Percentiles rank a stretch among this genome's conserved stretches.
Conservation (phyloP, 2,329 filamentous ascomycete genomes). For the Ilyonectria robusta region DNA sequence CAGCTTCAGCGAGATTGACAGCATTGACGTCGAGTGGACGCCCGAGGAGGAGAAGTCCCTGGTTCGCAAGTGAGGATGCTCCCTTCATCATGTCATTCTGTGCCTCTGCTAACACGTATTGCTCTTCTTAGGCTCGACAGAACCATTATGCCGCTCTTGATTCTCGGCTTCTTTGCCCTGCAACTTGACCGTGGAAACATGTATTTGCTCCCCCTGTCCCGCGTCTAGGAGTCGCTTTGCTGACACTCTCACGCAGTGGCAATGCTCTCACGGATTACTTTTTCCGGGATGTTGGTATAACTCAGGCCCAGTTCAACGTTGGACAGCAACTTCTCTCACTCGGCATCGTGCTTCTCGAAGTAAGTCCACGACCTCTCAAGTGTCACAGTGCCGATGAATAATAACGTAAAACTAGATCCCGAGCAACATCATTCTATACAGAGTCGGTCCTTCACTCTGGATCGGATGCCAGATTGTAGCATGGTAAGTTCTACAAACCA, state of each 20-base stretch:
- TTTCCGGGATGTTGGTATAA: conserved; percentile 61
- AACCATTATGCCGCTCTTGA: conserved; percentile 61
- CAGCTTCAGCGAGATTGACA: conserved; percentile 33
- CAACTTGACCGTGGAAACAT: conserved; percentile 57
- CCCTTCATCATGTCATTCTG: background rate
- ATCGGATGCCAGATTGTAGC: conserved; percentile 52
- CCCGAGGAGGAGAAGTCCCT: conserved; percentile 47
- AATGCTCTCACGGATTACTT: conserved; percentile 63
- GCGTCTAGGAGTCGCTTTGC: background rate
- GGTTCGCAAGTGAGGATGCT: conserved; percentile 45
- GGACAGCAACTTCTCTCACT: conserved; percentile 62
- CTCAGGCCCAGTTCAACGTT: conserved; percentile 63
- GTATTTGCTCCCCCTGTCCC: conserved; percentile 35
- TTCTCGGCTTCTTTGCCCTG: conserved; percentile 63
- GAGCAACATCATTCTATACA: conserved; percentile 63
- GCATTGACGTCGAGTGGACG: conserved; percentile 44
- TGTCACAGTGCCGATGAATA: fast-evolving
- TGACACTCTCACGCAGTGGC: conserved; percentile 35
- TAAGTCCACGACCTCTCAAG: background rate
- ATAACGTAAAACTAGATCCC: conserved; percentile 47
- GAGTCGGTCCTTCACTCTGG: conserved; percentile 62
- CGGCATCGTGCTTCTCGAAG: conserved; percentile 61
- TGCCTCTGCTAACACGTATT: background rate
- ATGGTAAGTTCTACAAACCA: conserved; percentile 43
- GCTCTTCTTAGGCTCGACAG: conserved; percentile 57